Evolutionary conservation across 306 rosid genomes (phyloP).

Genomic region (Oxytropis ochrocephala): DNA sequence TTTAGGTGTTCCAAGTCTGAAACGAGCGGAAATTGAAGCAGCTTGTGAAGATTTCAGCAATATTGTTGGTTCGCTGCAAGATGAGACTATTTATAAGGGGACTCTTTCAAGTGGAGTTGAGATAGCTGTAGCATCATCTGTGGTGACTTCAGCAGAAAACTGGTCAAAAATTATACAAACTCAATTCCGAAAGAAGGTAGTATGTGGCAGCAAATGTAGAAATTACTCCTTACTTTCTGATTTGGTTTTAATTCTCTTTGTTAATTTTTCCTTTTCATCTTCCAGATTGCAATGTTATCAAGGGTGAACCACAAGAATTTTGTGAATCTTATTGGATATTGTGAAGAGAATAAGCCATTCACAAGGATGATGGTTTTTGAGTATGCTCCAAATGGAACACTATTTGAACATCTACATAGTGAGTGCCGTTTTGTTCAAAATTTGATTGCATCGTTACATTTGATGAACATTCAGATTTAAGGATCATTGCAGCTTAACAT

Average conservation of each 20-base stretch:
- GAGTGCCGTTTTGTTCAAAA: constrained; percentile 26
- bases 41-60: constrained; percentile 98
- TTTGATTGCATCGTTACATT: not conserved
- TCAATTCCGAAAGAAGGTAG: constrained; percentile 80
- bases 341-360: constrained; percentile 82
- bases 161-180: constrained; percentile 70
- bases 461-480: not conserved
- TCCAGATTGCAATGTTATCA: constrained; percentile 67
- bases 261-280: not conserved
- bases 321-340: constrained; percentile 74
- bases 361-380: constrained; percentile 96
- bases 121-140: constrained; percentile 70
- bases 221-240: not conserved
- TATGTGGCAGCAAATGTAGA: constrained; percentile 21
- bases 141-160: constrained; percentile 38
- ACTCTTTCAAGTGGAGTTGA: constrained; percentile 94
- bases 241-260: not conserved
- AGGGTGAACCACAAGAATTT: constrained; percentile 90
- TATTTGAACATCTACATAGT: constrained; percentile 89
- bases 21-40: constrained; percentile 58
- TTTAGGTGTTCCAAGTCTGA: constrained; percentile 87
- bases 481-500: not conserved
- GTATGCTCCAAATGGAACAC: constrained; percentile 94
- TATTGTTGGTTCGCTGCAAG: constrained; percentile 53
- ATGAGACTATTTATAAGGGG: constrained; percentile 78